Percentiles rank a stretch among this genome's conserved stretches.
phyloP scores from a whole-genome alignment of 768 basidiomycete species.

The Hypsizygus marmoreus region DNA sequence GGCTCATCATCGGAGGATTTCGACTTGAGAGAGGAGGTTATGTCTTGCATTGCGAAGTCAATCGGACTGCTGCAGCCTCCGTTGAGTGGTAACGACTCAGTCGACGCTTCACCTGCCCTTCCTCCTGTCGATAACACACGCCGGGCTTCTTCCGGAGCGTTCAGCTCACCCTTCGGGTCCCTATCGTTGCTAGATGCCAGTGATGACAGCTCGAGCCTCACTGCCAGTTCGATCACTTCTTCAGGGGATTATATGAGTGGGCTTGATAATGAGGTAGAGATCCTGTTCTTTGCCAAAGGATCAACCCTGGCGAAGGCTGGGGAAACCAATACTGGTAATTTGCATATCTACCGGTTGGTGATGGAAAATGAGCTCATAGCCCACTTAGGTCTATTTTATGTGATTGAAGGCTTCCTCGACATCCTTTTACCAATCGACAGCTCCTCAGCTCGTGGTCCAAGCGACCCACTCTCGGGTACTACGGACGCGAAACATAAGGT shows the following conservation, averaged over 20 bases:
- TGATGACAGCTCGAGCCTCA: slow-evolving; percentile 70
- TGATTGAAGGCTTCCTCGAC: slow-evolving; percentile 95
- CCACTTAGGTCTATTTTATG: slow-evolving; percentile 77
- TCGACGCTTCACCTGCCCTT: slow-evolving; percentile 66
- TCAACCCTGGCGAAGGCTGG: slow-evolving; percentile 86
- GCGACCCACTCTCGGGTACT: slow-evolving; percentile 10
- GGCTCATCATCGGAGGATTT: slow-evolving; percentile 67
- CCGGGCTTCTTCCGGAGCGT: slow-evolving; percentile 42
- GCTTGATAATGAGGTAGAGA: slow-evolving; percentile 95
- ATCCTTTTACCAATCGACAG: slow-evolving; percentile 70
- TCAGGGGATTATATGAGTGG: slow-evolving; percentile 71
- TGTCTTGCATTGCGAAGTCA: slow-evolving; percentile 97
- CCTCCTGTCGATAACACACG: slow-evolving; percentile 45
- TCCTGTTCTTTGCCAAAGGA: slow-evolving; percentile 89
- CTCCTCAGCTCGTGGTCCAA: slow-evolving; percentile 20
- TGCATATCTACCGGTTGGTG: slow-evolving; percentile 7
- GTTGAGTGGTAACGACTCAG: slow-evolving; percentile 64
- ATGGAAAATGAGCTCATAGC: slow-evolving; percentile 7
- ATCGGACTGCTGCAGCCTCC: slow-evolving; percentile 93
- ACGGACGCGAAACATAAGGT: slow-evolving; percentile 15
- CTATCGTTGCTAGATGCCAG: slow-evolving; percentile 71
- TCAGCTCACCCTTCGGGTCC: slow-evolving; percentile 72
- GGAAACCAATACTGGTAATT: slow-evolving; percentile 79
- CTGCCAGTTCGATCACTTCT: slow-evolving; percentile 56
- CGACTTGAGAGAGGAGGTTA: slow-evolving; percentile 94